Conservation (phyloP, 1,284 basidiomycete genomes). For the Meripilus lineatus region DNA sequence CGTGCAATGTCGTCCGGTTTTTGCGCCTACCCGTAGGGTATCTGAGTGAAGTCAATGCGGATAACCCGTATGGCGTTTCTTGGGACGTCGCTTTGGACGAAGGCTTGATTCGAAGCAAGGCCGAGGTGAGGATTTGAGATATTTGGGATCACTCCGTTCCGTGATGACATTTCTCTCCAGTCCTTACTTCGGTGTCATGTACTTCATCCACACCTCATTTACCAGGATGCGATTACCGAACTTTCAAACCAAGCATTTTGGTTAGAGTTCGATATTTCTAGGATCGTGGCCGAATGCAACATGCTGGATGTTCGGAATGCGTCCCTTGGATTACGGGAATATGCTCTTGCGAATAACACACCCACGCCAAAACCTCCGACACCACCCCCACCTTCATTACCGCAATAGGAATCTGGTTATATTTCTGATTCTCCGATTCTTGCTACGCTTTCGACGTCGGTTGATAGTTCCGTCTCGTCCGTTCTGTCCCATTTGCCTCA, state of each 20-base stretch:
- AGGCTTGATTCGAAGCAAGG: conserved; percentile 62
- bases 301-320: conserved; percentile 65
- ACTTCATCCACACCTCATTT: conserved; percentile 70
- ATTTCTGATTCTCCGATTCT: not conserved
- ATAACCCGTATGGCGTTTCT: conserved; percentile 51
- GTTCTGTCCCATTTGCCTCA: conserved; percentile 7
- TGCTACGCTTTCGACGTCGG: conserved; percentile 12
- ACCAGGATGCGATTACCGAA: conserved; percentile 59
- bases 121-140: conserved; percentile 41
- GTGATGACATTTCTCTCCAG: conserved; percentile 32
- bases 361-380: conserved; percentile 8
- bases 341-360: conserved; percentile 3
- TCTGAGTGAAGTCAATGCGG: conserved; percentile 42
- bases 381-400: not conserved
- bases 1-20: conserved; percentile 78
- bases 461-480: conserved; percentile 10
- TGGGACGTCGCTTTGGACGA: conserved; percentile 71
- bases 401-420: not conserved
- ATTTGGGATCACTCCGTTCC: conserved; percentile 7
- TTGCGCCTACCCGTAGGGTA: conserved; percentile 63
- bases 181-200: conserved; percentile 66
- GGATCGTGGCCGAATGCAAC: conserved; percentile 66
- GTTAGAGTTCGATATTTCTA: conserved; percentile 58
- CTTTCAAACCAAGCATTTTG: conserved; percentile 56
- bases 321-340: conserved; percentile 35